phyloP scores from a whole-genome alignment of 805 yeast genomes.

The Yarrowia osloensis region DNA sequence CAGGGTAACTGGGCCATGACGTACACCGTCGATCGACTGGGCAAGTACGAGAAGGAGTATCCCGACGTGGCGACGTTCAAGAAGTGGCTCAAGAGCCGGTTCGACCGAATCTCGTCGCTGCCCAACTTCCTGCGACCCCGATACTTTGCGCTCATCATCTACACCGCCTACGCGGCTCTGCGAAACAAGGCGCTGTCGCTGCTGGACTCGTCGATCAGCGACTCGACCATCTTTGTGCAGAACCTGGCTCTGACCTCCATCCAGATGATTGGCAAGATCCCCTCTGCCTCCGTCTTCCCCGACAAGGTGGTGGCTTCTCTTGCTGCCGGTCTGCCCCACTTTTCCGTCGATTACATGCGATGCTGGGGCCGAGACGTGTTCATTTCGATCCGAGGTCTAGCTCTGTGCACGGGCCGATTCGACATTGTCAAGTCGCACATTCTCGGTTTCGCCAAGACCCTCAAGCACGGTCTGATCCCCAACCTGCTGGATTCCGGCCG shows the following conservation, averaged over 20 bases:
- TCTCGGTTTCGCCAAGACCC: conserved; percentile 81
- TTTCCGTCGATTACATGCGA: conserved; percentile 87
- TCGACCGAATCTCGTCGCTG: conserved; percentile 59
- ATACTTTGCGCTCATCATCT: conserved; percentile 79
- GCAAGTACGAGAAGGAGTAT: conserved; percentile 51
- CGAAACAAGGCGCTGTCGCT: conserved; percentile 63
- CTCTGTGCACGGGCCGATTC: conserved; percentile 73
- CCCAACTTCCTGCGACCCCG: conserved; percentile 86
- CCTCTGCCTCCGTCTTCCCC: conserved; percentile 75
- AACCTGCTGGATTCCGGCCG: conserved; percentile 89
- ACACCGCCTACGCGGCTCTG: conserved; percentile 81
- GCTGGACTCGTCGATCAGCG: conserved; percentile 56
- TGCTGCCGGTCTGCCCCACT: conserved; percentile 97
- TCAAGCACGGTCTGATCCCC: conserved; percentile 94
- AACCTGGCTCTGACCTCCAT: conserved; percentile 76
- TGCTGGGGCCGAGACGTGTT: conserved; percentile 99
- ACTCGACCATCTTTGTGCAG: conserved; percentile 73
- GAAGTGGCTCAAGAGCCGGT: conserved; percentile 68
- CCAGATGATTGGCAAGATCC: conserved; percentile 79
- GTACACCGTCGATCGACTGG: conserved; percentile 62
- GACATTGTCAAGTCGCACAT: conserved; percentile 82
- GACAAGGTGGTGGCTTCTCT: conserved; percentile 60
- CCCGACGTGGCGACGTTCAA: conserved; percentile 57
- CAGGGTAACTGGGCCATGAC: conserved; percentile 90
- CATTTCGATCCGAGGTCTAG: conserved; percentile 78